phyloP scores from a whole-genome alignment of 192 early-diverging fungal species.

The Podila verticillata region DNA sequence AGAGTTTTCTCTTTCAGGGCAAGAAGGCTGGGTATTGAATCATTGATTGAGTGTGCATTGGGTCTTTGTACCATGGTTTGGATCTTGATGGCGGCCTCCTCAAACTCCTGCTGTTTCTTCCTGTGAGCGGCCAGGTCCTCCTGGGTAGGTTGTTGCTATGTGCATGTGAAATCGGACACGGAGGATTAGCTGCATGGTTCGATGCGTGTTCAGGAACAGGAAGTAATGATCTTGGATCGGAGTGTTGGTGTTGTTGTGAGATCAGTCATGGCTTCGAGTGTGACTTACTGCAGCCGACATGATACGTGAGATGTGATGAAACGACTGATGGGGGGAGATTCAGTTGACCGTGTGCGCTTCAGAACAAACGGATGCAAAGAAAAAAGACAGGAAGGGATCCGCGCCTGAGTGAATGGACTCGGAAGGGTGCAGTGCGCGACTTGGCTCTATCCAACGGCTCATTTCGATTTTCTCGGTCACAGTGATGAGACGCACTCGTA shows the following conservation, averaged over 20 bases:
- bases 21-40: background rate
- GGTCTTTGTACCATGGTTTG: conserved; percentile 27
- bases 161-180: background rate
- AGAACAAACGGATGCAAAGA: too few species aligned
- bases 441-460: too few species aligned
- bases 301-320: background rate
- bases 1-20: background rate
- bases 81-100: conserved; percentile 37
- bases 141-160: conserved; percentile 40
- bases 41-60: background rate
- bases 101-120: conserved; percentile 44
- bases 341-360: too few species aligned
- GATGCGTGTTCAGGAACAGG: background rate
- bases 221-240: background rate
- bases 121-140: conserved; percentile 44
- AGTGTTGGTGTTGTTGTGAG: too few species aligned
- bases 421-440: too few species aligned
- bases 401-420: too few species aligned
- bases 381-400: too few species aligned
- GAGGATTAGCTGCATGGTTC: background rate
- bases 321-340: too few species aligned
- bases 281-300: conserved; percentile 4
- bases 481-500: too few species aligned
- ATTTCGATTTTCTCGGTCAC: too few species aligned
- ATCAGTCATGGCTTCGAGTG: background rate